Base-by-base conservation (phyloP, 2,329 filamentous ascomycete species). In the Venturia nashicola region DNA sequence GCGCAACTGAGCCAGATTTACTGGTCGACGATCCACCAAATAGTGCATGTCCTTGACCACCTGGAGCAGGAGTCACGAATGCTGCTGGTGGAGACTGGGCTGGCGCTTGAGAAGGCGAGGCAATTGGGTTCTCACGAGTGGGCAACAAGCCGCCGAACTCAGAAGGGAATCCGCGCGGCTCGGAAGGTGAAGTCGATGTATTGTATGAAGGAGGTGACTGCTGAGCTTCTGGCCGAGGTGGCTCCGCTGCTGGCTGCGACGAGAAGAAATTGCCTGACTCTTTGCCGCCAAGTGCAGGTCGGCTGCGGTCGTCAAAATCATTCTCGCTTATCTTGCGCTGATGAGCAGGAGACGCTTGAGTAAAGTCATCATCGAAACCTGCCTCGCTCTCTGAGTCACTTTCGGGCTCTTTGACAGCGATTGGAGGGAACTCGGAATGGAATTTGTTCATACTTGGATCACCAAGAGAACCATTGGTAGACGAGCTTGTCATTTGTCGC, bases 351-450 rank as follows among this genome's bases (percentile, higher is more conserved):
- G 74, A 81, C 39, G 83, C 82, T 16, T 89, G 85, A 0, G 89
- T 87, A 72, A 97, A 97, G 74, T 97, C 88, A 72, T 99, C 94
- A 61, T 95, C 93, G 71, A 97, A 97, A 0, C 92, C 91, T 69
- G 77, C 78, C 51, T 90, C 91, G 60, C 84, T 83, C 27, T 76
- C 77, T 63, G 74, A 75, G 66, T 95, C 91, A 39, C 89, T 92
- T 32, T 93, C 90, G 65, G 92, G 88, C 39, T 85, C 82, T 66
- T 89, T 88, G 65, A 97, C 77, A 23, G 62, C 86, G 66, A 97
- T 96, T 0, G 93, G 94, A 40, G 94, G 94, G 72, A 97, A 97
- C 72, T 97, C 94, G 27, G 85, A 82, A 71, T 86, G 82, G 69
- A 90, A 88, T 51, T 74, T 77, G 63, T 76, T 78, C 2, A 82